Evolutionary conservation across 495 filamentous ascomycete species (phyloP).

Genomic region (Penicillium antarcticum): DNA sequence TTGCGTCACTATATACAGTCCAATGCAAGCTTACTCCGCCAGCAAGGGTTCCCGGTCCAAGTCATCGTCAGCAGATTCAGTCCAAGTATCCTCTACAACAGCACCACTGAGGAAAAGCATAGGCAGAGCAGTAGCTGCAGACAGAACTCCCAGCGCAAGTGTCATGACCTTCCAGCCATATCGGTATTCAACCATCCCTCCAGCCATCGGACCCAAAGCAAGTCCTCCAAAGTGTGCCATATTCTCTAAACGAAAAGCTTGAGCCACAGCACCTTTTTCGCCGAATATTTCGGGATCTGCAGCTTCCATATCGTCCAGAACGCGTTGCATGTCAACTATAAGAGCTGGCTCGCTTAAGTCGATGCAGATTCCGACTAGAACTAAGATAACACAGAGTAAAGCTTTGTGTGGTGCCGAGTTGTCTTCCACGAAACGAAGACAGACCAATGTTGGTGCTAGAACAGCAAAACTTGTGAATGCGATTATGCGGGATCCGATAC

Average conservation of each 20-base stretch:
- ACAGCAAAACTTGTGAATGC: conserved; percentile 44
- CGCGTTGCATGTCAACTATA: conserved; percentile 59
- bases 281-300: conserved; percentile 47
- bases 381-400: conserved; percentile 28
- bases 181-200: conserved; percentile 10
- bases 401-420: conserved; percentile 25
- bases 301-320: conserved; percentile 56
- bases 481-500: conserved; percentile 44
- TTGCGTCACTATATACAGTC: conserved; percentile 1
- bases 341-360: conserved; percentile 24
- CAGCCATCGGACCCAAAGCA: conserved; percentile 14
- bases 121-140: conserved; percentile 18
- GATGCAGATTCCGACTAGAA: conserved; percentile 21
- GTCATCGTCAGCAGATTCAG: conserved; percentile 7
- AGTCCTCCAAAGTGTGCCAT: conserved; percentile 30
- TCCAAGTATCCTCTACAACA: background rate
- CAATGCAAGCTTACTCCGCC: background rate
- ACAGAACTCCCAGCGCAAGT: conserved; percentile 18
- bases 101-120: conserved; percentile 15
- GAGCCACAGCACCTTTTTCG: conserved; percentile 50
- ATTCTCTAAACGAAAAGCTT: conserved; percentile 54
- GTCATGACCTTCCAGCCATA: conserved; percentile 19
- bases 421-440: conserved; percentile 43
- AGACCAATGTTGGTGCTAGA: conserved; percentile 44
- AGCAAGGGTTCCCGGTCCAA: conserved; percentile 8